Base-by-base conservation (phyloP, 2,329 filamentous ascomycete species). In the Claviceps digitariae region DNA sequence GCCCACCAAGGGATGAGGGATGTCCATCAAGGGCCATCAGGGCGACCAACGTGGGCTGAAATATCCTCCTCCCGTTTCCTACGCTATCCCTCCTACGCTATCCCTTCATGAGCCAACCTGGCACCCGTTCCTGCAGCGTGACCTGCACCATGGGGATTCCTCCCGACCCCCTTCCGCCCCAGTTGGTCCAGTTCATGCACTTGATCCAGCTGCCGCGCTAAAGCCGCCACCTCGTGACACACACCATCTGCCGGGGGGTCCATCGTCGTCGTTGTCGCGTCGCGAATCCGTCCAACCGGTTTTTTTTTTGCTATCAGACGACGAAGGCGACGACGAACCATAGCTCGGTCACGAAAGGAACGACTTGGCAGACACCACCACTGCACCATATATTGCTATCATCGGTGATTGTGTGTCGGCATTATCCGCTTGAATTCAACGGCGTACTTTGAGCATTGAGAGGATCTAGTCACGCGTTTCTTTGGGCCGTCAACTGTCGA, bases 121-220 rank as follows among this genome's bases (percentile, higher is more conserved):
- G 12, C 21, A 10, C 41, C 29, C 20, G 50, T 51, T 38, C 29
- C 50, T 51, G 50, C 50, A 51, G 50, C 50, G 41, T 51, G 50
- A 51, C 29, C 50, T n/a, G 20, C 50, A 38, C 12, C n/a, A 50
- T 34, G 38, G 21, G 25, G 48, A 43, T 31, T 34, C 48, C 8
- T 50, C 7, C 23, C 20, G 48, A 36, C 2, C 27, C 40, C 20
- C 17, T 31, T 20, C n/a, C n/a, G n/a, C n/a, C n/a, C n/a, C n/a
- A n/a, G n/a, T 36, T 15, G 34, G 34, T 36, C 34, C 10, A 36
- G 34, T 36, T 36, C 10, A 4, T 34, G 6, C 31, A 34, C 2
- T 31, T 34, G 45, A 20, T 7, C 45, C 17, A 29, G 45, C 45
- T 31, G 45, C 29, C 29, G 27, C 27, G 20, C 29, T 8, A 48